phyloP scores from a whole-genome alignment of 768 basidiomycete genomes.

The Phaeotremella skinneri region DNA sequence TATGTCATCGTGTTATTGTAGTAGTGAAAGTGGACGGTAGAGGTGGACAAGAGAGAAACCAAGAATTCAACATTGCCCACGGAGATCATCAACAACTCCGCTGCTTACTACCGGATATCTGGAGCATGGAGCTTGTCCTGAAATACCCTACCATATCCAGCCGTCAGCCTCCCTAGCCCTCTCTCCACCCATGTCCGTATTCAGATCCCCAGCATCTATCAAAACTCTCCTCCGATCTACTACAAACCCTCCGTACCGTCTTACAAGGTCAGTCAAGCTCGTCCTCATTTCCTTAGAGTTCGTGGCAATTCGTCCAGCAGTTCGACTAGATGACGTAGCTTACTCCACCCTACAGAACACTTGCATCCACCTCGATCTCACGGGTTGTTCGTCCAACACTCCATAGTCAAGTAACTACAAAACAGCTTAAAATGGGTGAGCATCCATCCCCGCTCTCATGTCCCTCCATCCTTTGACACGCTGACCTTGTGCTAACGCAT shows the following conservation, averaged over 20 bases:
- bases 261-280: neutral
- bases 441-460: neutral
- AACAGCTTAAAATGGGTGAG: constrained; percentile 22
- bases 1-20: constrained; percentile 28
- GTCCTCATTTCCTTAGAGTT: neutral
- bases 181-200: neutral
- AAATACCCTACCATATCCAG: no score
- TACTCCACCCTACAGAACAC: neutral
- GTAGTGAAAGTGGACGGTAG: neutral
- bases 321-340: neutral
- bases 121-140: no score
- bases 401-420: no score
- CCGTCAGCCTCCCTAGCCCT: no score
- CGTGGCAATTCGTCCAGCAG: no score
- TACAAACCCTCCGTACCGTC: no score
- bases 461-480: neutral
- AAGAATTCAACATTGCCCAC: no score
- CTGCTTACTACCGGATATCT: no score
- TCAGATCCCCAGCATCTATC: neutral
- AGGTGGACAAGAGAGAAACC: no score
- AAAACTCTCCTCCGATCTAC: no score
- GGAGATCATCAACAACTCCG: neutral
- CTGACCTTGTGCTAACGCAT: neutral
- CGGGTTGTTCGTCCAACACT: neutral
- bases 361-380: neutral